These are phyloP conservation scores for Pyronema domesticum DNA, from an alignment of 495 filamentous ascomycete species.

Conservation along the genomic window DNA sequence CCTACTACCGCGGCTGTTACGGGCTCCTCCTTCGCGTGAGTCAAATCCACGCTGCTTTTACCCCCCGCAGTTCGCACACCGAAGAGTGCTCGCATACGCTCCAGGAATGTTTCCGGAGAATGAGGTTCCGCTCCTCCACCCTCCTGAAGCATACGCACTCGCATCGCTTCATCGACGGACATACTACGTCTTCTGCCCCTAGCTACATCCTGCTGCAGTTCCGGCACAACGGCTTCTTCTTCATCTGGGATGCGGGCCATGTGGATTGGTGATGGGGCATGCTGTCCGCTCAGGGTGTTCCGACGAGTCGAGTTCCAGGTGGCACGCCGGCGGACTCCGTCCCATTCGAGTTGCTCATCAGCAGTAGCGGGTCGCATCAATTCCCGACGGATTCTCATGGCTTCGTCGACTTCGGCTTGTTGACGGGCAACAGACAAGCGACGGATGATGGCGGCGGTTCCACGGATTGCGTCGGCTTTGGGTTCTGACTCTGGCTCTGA, in stretches of 20 bases:
- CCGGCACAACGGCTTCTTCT: constrained; percentile 33
- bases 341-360: constrained; percentile 73
- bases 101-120: constrained; percentile 20
- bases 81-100: constrained; percentile 19
- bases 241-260: constrained; percentile 69
- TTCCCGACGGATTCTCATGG: constrained; percentile 54
- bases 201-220: constrained; percentile 37
- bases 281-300: constrained; percentile 33
- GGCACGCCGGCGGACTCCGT: constrained; percentile 69
- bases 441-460: constrained; percentile 74
- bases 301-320: constrained; percentile 34
- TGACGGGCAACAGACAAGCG: constrained; percentile 58
- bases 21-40: no score
- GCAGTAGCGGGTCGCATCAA: constrained; percentile 53
- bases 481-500: constrained; percentile 89
- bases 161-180: constrained; percentile 29
- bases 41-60: no score
- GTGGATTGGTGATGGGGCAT: constrained; percentile 53
- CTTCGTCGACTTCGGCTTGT: constrained; percentile 67
- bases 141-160: constrained; percentile 12
- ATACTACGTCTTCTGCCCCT: constrained; percentile 32
- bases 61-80: no score
- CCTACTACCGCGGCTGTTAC: no score
- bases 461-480: constrained; percentile 89
- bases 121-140: constrained; percentile 23